Evolutionary conservation across 495 filamentous ascomycete genomes (phyloP), one percentile per base, ranked within the genome.

Genomic region (Bryoglossum gracile): DNA sequence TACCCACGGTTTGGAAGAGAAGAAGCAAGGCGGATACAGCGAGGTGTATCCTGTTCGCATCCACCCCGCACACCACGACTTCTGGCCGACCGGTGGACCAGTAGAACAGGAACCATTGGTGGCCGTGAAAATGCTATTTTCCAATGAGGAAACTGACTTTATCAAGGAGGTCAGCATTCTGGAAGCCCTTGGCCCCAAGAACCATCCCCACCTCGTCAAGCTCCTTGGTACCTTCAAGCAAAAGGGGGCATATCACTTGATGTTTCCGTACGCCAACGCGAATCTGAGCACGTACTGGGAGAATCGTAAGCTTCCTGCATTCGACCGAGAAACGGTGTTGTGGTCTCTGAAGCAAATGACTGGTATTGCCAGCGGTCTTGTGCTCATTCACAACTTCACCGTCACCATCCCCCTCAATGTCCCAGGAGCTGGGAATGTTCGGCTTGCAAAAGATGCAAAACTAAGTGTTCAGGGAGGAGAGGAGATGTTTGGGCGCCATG

Each of bases 21-120:
- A 16, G 25, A 50, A 39, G 30, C 34, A 43, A 41, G 53, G 56
- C 22, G 56, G 47, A 2, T 53, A 56, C 10, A 49, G 48, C 22
- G 48, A 53, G 18, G 52, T 59, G 3, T 46, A 38, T 25, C 56
- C 52, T 2, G 56, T 59, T 3, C 16, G 36, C 1, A 53, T 59
- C 13, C 52, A 59, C 24, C 47, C 43, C 14, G 35, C 47, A 1
- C 56, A 59, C 44, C 60, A 65, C 26, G 41, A 49, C 5, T 54
- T 54, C 24, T 55, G 47, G 42, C 1, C 24, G 21, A 10, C n/a
- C 6, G 5, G 19, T 23, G 18, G 13, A 21, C 11, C n/a, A 32
- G 28, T 28, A n/a, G 35, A 43, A 13, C 9, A 50, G 9, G 37
- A 39, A 17, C 47, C 47, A 3, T 37, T 55, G 13, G 19, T 55